Base-by-base conservation (phyloP, 1,284 basidiomycete species). In the Naganishia liquefaciens region DNA sequence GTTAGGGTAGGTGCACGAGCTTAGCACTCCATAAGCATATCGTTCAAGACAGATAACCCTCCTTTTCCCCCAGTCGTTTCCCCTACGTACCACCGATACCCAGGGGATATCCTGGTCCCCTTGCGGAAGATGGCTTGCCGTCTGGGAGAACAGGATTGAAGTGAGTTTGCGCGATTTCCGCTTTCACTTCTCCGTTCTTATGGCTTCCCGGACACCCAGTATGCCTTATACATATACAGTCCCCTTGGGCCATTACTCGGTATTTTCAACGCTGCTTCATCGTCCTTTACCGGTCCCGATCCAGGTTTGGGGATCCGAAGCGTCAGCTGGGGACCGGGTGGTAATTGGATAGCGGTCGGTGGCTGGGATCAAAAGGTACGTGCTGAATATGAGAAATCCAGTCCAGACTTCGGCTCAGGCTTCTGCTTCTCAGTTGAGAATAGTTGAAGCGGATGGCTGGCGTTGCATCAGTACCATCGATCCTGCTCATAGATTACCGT, bases 341-440 rank as follows among this genome's bases (percentile, higher is more conserved):
- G 91, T 2, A 81, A 84, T 70, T 91, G 88, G 73, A 79, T 93
- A 7, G 88, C 87, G 2, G 80, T 92, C 0, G 86, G 85, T 13
- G 91, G 91, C 7, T 91, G 87, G 84, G 90, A 93, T 75, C 89
- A 92, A 70, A 90, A 88, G 79, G 90, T 87, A 64, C 42, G 80
- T 71, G 40, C 28, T 23, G 60, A 7, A 13, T 9, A n/a, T 19
- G 33, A 9, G 9, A 28, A 7, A 15, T 21, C 5, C 42, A 10
- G 7, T 19, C 15, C n/a, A 44, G 27, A 54, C 7, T 11, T 7
- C 33, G 11, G 21, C n/a, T 13, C 61, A 63, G 52, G 39, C 63
- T 68, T 51, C 68, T 55, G 43, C 58, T 54, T 64, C 15, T 3
- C 69, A 91, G 89, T 81, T 93, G 28, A 81, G 91, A 69, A 84